Conservation (phyloP, 148 eudicot species). For the Hydrangea macrophylla region DNA sequence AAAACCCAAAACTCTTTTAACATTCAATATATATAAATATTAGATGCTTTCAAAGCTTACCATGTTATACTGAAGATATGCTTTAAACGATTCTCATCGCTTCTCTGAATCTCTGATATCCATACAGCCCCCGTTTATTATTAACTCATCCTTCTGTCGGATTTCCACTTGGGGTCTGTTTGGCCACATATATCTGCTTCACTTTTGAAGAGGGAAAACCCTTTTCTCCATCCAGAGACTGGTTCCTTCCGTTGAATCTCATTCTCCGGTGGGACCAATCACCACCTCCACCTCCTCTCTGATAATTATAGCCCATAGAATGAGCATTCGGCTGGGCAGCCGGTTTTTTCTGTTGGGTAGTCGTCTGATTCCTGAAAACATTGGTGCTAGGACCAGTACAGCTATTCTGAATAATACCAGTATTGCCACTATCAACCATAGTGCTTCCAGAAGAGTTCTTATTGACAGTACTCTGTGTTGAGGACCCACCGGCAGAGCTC, state of each 20-base stretch:
- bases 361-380: conserved; percentile 35
- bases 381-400: conserved; percentile 29
- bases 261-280: conserved; percentile 71
- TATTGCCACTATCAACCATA: conserved; percentile 27
- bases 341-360: conserved; percentile 42
- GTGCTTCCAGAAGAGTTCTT: conserved; percentile 33
- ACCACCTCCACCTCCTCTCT: conserved; percentile 51
- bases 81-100: neutral
- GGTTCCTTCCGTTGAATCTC: conserved; percentile 79
- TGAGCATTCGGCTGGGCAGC: conserved; percentile 39
- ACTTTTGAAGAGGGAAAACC: conserved; percentile 52
- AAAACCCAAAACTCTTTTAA: neutral
- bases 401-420: conserved; percentile 22
- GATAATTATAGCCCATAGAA: conserved; percentile 41
- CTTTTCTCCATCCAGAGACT: conserved; percentile 58
- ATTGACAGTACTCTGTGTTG: conserved; percentile 23
- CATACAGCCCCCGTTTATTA: neutral
- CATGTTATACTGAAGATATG: neutral
- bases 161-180: conserved; percentile 52
- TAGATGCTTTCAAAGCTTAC: conserved; percentile 5
- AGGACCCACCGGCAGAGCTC: conserved; percentile 21
- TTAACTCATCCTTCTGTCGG: conserved; percentile 30
- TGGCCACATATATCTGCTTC: conserved; percentile 90
- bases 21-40: neutral
- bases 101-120: neutral